A percentile compares a stretch with the other conserved stretches of the same genome.
phyloP scores from a whole-genome alignment of 306 rosid genomes.

The Trifolium dubium region DNA sequence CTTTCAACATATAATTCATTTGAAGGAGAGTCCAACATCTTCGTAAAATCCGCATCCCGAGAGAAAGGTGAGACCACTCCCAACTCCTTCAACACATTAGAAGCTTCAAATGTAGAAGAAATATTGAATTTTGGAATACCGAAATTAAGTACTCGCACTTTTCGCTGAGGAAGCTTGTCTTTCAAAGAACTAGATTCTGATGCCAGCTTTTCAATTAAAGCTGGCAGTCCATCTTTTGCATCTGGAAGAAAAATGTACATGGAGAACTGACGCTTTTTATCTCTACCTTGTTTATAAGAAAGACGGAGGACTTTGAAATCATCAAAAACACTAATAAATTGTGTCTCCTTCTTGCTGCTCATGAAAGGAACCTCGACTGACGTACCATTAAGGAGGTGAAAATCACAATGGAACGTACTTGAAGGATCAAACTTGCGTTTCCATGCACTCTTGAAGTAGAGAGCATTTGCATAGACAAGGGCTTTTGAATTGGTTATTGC shows the following conservation, averaged over 20 bases:
- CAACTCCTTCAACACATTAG: conserved; percentile 55
- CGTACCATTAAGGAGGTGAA: conserved; percentile 67
- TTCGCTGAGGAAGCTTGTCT: conserved; percentile 52
- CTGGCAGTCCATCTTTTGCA: conserved; percentile 67
- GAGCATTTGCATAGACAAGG: conserved; percentile 38
- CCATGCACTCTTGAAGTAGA: conserved; percentile 88
- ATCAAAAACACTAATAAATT: conserved; percentile 51
- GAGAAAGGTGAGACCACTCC: conserved; percentile 70
- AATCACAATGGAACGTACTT: conserved; percentile 54
- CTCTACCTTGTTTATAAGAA: conserved; percentile 34
- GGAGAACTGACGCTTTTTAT: conserved; percentile 61
- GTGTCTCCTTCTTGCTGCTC: conserved; percentile 61
- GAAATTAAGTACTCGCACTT: conserved; percentile 63
- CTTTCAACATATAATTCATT: too few species aligned
- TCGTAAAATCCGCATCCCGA: conserved; percentile 56
- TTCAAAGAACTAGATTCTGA: conserved; percentile 65
- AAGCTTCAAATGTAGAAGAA: conserved; percentile 66
- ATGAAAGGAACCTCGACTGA: conserved; percentile 72
- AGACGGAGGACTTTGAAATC: conserved; percentile 78
- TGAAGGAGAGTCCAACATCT: conserved; percentile 75
- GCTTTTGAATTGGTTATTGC: too few species aligned
- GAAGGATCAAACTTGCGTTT: conserved; percentile 62
- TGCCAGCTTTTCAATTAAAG: conserved; percentile 64
- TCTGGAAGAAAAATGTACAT: too few species aligned
- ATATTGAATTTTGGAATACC: conserved; percentile 77